Base-by-base conservation (phyloP, 106 monocot species). In the Hemerocallis citrina region DNA sequence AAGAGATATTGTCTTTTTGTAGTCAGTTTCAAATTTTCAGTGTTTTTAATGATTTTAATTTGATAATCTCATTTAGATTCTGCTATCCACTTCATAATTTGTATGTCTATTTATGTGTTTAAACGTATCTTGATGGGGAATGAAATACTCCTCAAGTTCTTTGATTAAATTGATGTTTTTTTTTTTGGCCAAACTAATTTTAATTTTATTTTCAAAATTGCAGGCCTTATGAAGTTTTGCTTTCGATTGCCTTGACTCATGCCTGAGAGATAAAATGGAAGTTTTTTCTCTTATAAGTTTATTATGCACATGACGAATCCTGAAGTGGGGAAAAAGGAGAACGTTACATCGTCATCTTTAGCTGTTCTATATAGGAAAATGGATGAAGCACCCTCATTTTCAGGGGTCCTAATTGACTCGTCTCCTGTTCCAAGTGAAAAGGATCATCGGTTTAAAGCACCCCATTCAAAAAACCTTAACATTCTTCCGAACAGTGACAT, bases 401-500 rank as follows among this genome's bases (percentile, higher is more conserved):
- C 25, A 39, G 59, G 21, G 24, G 15, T 39, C 39, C 23, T 39
- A 6, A 59, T 2, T 40, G 59, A 59, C 59, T 11, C 25, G n/a
- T 24, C 36, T 59, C 3, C 4, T 24, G 25, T 1, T 38, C 37
- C 39, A 59, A 59, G 13, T 39, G 39, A 59, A 10, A 59, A 59
- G 39, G 38, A 23, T 59, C 59, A 23, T 2, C 38, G 40, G 14
- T 40, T 12, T 37, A 59, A 59, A 59, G 59, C 59, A 27, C 40
- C 59, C 23, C 11, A 59, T 15, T 59, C 38, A 39, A 59, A 39
- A 59, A 59, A 40, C 27, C 59, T 10, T 22, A 59, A 19, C 24
- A 10, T 59, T 39, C 59, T 39, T 59, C 59, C 59, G 19, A 59
- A 59, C 59, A 59, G 59, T 59, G 59, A 59, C 14, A 59, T 59